A percentile compares a stretch with the other conserved stretches of the same genome.
These are phyloP conservation scores for Clathrospora elynae DNA, from an alignment of 2,329 filamentous ascomycete species.

Conservation along the genomic window DNA sequence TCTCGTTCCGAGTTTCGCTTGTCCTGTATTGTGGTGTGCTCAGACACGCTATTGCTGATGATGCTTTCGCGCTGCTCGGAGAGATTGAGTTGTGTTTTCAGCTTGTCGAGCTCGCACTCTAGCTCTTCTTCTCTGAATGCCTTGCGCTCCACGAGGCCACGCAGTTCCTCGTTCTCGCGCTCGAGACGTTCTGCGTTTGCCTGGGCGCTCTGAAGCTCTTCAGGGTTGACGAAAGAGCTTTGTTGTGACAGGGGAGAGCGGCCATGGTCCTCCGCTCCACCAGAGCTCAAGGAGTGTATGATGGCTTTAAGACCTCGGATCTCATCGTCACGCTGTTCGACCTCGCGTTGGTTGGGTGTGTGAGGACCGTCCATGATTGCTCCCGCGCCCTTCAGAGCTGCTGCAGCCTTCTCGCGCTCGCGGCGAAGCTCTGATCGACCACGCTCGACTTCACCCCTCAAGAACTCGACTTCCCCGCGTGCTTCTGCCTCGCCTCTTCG, in stretches of 20 bases:
- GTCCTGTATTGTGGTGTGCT: constrained; percentile 53
- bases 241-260: constrained; percentile 41
- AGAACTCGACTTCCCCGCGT: constrained; percentile 91
- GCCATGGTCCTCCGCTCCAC: constrained; percentile 55
- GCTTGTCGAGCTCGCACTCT: constrained; percentile 75
- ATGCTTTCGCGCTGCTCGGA: constrained; percentile 58
- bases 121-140: constrained; percentile 78
- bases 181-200: constrained; percentile 72
- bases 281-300: constrained; percentile 90
- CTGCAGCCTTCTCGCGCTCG: constrained; percentile 81
- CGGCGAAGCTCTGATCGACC: constrained; percentile 84
- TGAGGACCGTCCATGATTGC: constrained; percentile 51
- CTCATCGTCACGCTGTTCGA: constrained; percentile 95
- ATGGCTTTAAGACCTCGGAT: constrained; percentile 97
- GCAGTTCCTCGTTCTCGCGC: constrained; percentile 78
- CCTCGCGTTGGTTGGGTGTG: constrained; percentile 65
- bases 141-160: constrained; percentile 74
- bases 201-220: constrained; percentile 63
- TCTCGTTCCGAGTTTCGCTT: constrained; percentile 67
- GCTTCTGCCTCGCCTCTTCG: constrained; percentile 93
- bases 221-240: constrained; percentile 38
- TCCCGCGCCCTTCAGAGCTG: constrained; percentile 61
- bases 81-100: constrained; percentile 50
- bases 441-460: constrained; percentile 91
- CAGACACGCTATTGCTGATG: constrained; percentile 57